phyloP scores from a whole-genome alignment of 176 grass and related monocot species.

The Eremochloa ophiuroides region DNA sequence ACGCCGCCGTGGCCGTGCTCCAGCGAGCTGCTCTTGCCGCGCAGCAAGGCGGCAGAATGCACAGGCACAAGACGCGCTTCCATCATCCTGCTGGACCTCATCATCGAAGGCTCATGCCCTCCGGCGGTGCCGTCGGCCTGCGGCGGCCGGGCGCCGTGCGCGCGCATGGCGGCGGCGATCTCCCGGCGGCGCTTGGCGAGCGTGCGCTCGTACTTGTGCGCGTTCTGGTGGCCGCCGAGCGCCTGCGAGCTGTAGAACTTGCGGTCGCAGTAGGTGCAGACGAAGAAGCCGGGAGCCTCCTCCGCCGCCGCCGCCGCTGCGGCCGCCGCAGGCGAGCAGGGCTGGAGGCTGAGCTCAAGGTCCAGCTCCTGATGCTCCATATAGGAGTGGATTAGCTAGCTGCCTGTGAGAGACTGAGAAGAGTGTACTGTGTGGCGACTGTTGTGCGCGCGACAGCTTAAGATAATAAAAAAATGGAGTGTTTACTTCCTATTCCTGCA shows the following conservation, averaged over 20 bases:
- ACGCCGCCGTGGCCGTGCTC: background rate
- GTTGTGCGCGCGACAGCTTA: background rate
- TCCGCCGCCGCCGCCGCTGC: constrained; percentile 13
- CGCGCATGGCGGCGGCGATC: background rate
- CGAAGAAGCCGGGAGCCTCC: constrained; percentile 39
- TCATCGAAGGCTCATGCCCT: background rate
- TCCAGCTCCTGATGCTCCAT: constrained; percentile 39
- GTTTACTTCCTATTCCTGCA: no score
- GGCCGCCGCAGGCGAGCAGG: background rate
- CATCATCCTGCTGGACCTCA: background rate
- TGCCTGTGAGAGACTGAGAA: no score
- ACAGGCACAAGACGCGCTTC: background rate
- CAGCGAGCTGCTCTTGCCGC: background rate
- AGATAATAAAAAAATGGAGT: background rate
- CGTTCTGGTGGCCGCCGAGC: constrained; percentile 68
- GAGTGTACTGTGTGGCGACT: background rate
- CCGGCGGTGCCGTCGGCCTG: background rate
- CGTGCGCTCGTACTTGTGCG: constrained; percentile 62
- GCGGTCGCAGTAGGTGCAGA: constrained; percentile 51
- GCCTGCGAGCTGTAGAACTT: constrained; percentile 61
- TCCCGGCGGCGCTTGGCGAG: constrained; percentile 29
- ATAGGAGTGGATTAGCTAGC: background rate
- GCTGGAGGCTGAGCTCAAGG: constrained; percentile 33
- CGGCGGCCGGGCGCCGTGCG: background rate
- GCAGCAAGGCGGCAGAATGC: background rate